phyloP scores from a whole-genome alignment of 202 grass and related monocot species.

The Bolboschoenoplectus hybrid region DNA sequence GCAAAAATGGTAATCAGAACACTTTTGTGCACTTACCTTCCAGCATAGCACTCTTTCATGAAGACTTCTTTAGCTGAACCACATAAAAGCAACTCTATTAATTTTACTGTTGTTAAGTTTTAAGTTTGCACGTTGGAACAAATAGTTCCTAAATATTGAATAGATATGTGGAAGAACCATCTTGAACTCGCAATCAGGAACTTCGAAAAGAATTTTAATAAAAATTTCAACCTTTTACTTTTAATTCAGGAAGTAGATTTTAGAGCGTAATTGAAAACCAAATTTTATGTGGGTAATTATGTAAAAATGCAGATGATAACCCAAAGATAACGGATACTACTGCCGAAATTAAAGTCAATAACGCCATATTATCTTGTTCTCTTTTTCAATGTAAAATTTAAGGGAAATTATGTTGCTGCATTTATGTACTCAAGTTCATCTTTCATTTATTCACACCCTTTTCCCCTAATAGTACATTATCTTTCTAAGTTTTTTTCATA shows the following conservation, averaged over 20 bases:
- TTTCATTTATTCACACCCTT: not conserved
- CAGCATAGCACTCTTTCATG: not conserved
- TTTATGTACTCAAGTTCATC: not conserved
- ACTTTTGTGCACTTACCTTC: not conserved
- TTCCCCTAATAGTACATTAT: not conserved
- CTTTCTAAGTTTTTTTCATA: not conserved
- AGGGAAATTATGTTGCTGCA: not conserved
- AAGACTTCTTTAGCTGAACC: not conserved
- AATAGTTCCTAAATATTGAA: not conserved
- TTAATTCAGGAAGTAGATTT: not conserved
- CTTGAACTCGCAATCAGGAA: not conserved
- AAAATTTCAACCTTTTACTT: not conserved
- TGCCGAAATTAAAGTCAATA: not conserved
- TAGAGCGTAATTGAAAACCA: not conserved
- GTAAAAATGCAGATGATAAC: not conserved
- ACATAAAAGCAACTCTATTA: not conserved
- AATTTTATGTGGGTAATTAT: not conserved
- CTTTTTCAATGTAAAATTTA: not conserved
- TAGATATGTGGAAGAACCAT: not conserved
- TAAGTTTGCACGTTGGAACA: not conserved
- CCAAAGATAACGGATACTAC: not conserved
- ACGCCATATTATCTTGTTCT: not conserved
- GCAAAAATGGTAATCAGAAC: not conserved
- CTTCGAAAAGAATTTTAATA: not conserved
- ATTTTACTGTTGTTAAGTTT: not conserved